Conservation (phyloP, 495 filamentous ascomycete genomes). For the Xylaria acuta region DNA sequence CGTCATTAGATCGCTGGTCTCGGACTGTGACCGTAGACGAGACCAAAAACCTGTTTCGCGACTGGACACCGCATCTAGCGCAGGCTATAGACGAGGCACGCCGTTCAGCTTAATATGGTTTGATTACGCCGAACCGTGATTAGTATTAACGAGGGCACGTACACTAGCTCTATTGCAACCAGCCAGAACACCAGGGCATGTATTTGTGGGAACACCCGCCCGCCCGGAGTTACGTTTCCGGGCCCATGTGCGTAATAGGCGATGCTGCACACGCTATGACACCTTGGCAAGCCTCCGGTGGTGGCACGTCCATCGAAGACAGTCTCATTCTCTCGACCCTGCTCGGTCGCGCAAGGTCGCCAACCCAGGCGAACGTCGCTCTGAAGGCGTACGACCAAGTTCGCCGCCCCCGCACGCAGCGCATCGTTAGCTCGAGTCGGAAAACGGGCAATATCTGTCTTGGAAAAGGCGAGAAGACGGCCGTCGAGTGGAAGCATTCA, state of each 20-base stretch:
- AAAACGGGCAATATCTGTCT: constrained; percentile 34
- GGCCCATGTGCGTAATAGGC: constrained; percentile 43
- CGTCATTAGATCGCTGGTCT: background rate
- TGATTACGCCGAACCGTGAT: background rate
- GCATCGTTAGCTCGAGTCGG: constrained; percentile 39
- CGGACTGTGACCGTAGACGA: background rate
- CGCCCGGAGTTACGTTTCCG: constrained; percentile 30
- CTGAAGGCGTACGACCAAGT: constrained; percentile 32
- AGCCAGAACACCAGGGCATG: constrained; percentile 18
- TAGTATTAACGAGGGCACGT: background rate
- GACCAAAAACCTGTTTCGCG: background rate
- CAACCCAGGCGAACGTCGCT: constrained; percentile 25
- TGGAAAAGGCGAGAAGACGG: constrained; percentile 10
- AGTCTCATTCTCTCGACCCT: constrained; percentile 40
- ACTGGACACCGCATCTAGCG: background rate
- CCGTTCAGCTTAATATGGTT: background rate
- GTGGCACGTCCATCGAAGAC: constrained; percentile 48
- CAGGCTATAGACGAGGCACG: constrained; percentile 3
- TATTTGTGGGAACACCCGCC: constrained; percentile 31
- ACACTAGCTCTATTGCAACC: constrained; percentile 23
- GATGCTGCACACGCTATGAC: constrained; percentile 53
- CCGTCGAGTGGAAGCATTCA: constrained; percentile 22
- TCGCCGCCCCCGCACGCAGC: constrained; percentile 32
- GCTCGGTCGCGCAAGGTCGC: constrained; percentile 33
- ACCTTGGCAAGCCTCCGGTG: constrained; percentile 45